phyloP scores from a whole-genome alignment of 441 rosid species.

The Euphorbia celastroides region DNA sequence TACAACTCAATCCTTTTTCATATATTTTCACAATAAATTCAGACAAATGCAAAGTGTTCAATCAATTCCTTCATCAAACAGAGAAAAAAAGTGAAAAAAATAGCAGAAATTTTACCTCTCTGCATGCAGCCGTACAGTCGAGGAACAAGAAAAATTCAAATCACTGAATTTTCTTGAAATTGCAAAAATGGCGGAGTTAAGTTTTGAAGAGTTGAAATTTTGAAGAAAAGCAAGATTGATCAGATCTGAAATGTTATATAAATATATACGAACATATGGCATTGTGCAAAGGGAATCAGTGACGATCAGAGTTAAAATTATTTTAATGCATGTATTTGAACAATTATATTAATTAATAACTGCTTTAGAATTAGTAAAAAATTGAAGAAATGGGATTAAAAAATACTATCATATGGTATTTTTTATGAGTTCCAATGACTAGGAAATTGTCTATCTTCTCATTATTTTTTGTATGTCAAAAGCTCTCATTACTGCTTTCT shows the following conservation, averaged over 20 bases:
- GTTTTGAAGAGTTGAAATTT: not conserved
- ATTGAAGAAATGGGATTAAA: constrained; percentile 12
- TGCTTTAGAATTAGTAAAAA: not conserved
- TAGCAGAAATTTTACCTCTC: not conserved
- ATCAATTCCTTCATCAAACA: constrained; percentile 6
- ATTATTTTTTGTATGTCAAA: not conserved
- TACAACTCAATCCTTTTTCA: not conserved
- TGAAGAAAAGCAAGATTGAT: constrained; percentile 13
- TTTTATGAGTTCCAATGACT: constrained; percentile 59
- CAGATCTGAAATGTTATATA: constrained; percentile 10
- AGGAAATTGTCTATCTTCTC: constrained; percentile 34
- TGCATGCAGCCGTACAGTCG: not conserved
- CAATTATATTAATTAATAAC: no score
- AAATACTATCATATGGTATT: constrained; percentile 6
- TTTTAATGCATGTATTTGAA: not conserved
- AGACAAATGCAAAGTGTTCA: not conserved
- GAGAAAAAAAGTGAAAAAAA: not conserved
- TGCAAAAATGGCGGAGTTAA: not conserved
- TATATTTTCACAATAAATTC: not conserved
- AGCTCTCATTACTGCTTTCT: not conserved
- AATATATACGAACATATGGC: not conserved
- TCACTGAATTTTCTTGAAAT: not conserved
- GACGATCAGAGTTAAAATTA: not conserved
- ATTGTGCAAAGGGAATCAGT: constrained; percentile 12
- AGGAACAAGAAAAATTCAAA: not conserved